Base-by-base conservation (phyloP, 305 asterid genomes). In the Fraxinus ornus region DNA sequence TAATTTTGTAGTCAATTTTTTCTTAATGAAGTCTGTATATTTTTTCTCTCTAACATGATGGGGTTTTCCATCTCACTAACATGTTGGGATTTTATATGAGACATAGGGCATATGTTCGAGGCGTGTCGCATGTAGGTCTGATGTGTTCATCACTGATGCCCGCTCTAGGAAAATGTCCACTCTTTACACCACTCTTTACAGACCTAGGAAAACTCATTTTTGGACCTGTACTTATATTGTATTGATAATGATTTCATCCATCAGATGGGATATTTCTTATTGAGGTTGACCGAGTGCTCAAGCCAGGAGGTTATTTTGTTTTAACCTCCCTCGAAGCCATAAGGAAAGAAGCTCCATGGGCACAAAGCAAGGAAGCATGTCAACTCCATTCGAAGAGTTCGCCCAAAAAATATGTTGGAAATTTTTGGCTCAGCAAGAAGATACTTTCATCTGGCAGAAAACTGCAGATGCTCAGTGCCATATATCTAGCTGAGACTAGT, bases 261-360 rank as follows among this genome's bases (percentile, higher is more conserved):
- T 86, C 98, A 95, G 98, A 89, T 90, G 95, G 98, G 71, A 80
- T 91, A 83, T 87, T 90, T 80, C 98, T 94, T 84, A 89, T 95
- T 78, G 98, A 95, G 90, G 92, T 90, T 83, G 98, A 95, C 80
- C 92, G 97, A 85, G 80, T 95, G 78, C 97, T 94, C 87, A 95
- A 88, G 90, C 98, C 99, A 13, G 99, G 98, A 86, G 97, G 97
- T 85, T 95, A 93, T 91, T 85, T 95, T 87, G 97, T 94, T 79
- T 85, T 93, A 86, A 94, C 97, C 83, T 91, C 95, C 94, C 95
- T 74, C 85, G 85, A 84, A 90, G 91, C 85, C 86, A 84, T 82
- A 90, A 86, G 80, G 94, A 92, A 57, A 91, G 87, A 81, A 87
- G 87, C 85, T 85, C 90, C 30, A n/a, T 75, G 73, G 47, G 39